phyloP scores from a whole-genome alignment of 78 protist genomes.

The Isochrysis galbana region DNA sequence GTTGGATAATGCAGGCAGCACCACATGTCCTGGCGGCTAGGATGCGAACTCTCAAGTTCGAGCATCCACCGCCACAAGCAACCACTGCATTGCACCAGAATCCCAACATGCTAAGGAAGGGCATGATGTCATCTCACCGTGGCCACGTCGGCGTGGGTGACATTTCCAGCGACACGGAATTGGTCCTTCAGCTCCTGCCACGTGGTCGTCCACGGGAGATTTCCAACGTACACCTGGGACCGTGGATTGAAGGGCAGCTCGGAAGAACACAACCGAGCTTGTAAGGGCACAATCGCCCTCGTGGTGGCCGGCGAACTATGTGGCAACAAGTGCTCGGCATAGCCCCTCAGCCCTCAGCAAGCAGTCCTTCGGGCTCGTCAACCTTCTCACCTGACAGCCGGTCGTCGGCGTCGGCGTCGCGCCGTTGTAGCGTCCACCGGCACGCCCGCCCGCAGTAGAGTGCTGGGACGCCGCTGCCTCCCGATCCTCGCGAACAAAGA shows the following conservation, averaged over 20 bases:
- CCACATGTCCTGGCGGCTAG: no score
- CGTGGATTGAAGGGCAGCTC: not conserved
- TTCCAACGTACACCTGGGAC: not conserved
- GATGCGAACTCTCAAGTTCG: not conserved
- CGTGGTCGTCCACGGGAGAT: not conserved
- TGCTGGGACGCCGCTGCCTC: constrained; percentile 21
- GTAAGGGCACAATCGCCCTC: no score
- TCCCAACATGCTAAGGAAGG: not conserved
- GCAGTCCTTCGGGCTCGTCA: not conserved
- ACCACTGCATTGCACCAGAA: not conserved
- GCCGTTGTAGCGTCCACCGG: not conserved
- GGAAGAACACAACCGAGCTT: no score
- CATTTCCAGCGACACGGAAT: not conserved
- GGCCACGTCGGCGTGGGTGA: not conserved
- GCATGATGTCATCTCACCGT: not conserved
- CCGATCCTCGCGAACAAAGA: constrained; percentile 56
- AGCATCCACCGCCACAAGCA: not conserved
- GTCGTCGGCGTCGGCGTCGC: no score
- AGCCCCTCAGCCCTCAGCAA: not conserved
- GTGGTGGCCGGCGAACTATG: no score
- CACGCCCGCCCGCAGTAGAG: not conserved
- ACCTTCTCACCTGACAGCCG: not conserved
- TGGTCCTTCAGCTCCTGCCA: not conserved
- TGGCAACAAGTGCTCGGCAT: no score
- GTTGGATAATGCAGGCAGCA: no score